Base-by-base conservation (phyloP, 1,284 basidiomycete genomes). In the Melampsora larici-populina region DNA sequence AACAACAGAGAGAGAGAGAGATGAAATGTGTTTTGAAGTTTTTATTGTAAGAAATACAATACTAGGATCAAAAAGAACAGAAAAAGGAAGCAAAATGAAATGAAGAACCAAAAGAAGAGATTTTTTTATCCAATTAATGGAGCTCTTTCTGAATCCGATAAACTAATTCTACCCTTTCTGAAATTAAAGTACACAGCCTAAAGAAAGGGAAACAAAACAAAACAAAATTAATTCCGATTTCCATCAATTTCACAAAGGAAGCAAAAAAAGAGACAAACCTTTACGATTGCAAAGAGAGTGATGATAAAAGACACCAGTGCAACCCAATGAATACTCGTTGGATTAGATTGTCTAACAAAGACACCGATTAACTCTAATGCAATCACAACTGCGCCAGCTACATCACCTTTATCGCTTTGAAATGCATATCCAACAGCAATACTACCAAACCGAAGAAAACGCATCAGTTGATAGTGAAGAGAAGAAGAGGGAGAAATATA, bases 381-480 rank as follows among this genome's bases (percentile, higher is more conserved):
- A n/a, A 77, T 77, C 13, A 81, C 84, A 63, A 80, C 73, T 1
- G 84, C 83, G 7, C 84, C 84, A 4, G 82, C 84, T 1, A 84
- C 79, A 79, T 86, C 85, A 55, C 85, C 85, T 72, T 83, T 80
- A 49, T 82, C 82, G 66, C 75, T 78, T 43, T 81, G 78, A 78
- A 82, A 80, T 24, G 81, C 83, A 80, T 85, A 85, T 3, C 83
- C 85, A 6, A 84, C 82, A 0, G 82, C 81, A 26, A 85, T 85
- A 40, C 74, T 77, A 24, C 31, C 1, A 68, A 68, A 60, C 9
- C 7, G 46, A 67, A 11, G 1, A 67, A 18, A 17, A n/a, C 24
- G 2, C 49, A 75, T 58, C 13, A 68, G 49, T 65, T 18, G 36
- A 40, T 31, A 13, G 2, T 51, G 33, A 40, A 55, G 7, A 24